These are phyloP conservation scores for Linaria vulgaris DNA, from an alignment of 257 asterid genomes.

Conservation along the genomic window DNA sequence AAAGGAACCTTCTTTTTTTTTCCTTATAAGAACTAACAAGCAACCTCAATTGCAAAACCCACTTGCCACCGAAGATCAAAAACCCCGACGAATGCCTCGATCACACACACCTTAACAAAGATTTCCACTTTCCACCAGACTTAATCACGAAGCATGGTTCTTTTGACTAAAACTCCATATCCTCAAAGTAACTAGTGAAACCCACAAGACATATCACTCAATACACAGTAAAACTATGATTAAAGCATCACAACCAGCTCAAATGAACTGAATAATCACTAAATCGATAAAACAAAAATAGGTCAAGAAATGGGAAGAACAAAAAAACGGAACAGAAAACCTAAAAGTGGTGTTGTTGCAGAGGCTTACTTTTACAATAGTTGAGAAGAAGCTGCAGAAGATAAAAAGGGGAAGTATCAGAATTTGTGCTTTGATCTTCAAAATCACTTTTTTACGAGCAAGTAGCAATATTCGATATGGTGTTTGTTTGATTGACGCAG, in stretches of 20 bases:
- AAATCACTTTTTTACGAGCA: not conserved
- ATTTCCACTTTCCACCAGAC: conserved; percentile 31
- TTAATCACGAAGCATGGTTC: conserved; percentile 30
- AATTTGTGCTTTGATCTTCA: conserved; percentile 22
- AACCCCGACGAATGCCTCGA: conserved; percentile 21
- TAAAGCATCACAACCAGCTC: not conserved
- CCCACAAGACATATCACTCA: conserved; percentile 18
- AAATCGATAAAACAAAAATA: conserved; percentile 12
- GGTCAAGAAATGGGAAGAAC: not conserved
- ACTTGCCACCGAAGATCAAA: conserved; percentile 18
- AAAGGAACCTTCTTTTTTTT: not conserved
- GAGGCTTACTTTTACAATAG: conserved; percentile 12
- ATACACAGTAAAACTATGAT: not conserved
- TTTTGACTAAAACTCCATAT: conserved; percentile 37
- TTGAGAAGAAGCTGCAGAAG: conserved; percentile 17
- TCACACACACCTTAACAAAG: conserved; percentile 6
- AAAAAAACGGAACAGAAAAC: not conserved
- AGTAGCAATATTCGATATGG: not conserved
- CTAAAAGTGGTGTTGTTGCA: conserved; percentile 3
- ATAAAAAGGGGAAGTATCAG: conserved; percentile 4
- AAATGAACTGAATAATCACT: conserved; percentile 2
- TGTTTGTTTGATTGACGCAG: conserved; percentile 2
- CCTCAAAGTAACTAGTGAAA: conserved; percentile 26
- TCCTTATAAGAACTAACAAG: not conserved
- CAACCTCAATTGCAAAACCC: conserved; percentile 6